A percentile compares a stretch with the other conserved stretches of the same genome.
Conservation (phyloP, 1,284 basidiomycete genomes). For the Apiotrichum akiyoshidainum region DNA sequence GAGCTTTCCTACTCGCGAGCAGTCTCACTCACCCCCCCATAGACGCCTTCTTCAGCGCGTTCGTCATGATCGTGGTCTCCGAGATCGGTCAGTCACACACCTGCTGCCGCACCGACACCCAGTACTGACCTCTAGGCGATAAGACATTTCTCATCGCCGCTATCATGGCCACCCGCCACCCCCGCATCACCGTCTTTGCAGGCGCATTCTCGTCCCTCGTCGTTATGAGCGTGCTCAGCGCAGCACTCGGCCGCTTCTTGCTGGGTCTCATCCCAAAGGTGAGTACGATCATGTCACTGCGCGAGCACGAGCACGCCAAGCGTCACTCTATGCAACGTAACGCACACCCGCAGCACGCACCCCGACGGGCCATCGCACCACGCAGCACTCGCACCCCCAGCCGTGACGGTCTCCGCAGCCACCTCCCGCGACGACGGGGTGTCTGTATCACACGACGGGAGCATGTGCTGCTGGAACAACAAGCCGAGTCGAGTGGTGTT, state of each 20-base stretch:
- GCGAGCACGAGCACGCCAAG: too few relatives aligned
- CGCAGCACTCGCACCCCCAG: too few relatives aligned
- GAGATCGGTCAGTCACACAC: slow-evolving; percentile 58
- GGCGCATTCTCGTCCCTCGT: slow-evolving; percentile 85
- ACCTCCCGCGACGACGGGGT: too few relatives aligned
- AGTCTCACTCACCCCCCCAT: background rate
- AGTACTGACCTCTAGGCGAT: slow-evolving; percentile 60
- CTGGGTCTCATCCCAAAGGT: slow-evolving; percentile 73
- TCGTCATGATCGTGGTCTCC: slow-evolving; percentile 82
- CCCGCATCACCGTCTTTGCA: slow-evolving; percentile 76
- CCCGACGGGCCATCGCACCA: too few relatives aligned
- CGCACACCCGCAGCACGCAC: too few relatives aligned
- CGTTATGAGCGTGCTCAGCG: slow-evolving; percentile 88
- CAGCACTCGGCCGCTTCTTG: slow-evolving; percentile 79
- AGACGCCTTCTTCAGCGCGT: slow-evolving; percentile 67
- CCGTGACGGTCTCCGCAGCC: too few relatives aligned
- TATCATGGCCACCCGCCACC: slow-evolving; percentile 93
- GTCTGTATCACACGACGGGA: too few relatives aligned
- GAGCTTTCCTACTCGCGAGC: slow-evolving; percentile 2
- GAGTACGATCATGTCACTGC: slow-evolving; percentile 9
- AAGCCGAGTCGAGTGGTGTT: too few relatives aligned
- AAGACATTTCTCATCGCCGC: slow-evolving; percentile 98
- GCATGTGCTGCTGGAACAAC: too few relatives aligned
- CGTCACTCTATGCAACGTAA: too few relatives aligned
- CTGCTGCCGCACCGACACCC: background rate